These are phyloP conservation scores for Aspergillus hancockii DNA, from an alignment of 495 filamentous ascomycete genomes.

Conservation along the genomic window DNA sequence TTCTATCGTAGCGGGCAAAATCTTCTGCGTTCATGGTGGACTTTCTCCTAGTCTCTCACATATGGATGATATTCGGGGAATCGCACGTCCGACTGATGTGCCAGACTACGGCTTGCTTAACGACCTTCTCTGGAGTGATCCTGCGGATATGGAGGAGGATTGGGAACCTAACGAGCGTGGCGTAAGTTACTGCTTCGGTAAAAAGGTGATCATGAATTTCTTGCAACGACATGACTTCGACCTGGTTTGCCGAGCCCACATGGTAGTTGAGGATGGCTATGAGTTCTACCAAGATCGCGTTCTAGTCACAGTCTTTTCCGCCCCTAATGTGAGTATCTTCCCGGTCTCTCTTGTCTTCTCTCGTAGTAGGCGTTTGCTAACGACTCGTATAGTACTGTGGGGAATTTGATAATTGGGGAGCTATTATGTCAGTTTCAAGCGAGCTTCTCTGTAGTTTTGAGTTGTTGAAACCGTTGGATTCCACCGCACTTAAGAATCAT, in stretches of 20 bases:
- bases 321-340: conserved; percentile 78
- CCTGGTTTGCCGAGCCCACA: conserved; percentile 94
- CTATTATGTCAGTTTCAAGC: conserved; percentile 94
- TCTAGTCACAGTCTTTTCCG: conserved; percentile 95
- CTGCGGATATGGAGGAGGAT: conserved; percentile 94
- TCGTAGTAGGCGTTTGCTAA: conserved; percentile 16
- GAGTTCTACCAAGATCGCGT: conserved; percentile 98
- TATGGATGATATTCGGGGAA: conserved; percentile 98
- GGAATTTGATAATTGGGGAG: conserved; percentile 99
- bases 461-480: conserved; percentile 92
- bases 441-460: conserved; percentile 98
- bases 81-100: conserved; percentile 93
- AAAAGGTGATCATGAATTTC: conserved; percentile 98
- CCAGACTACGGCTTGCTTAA: conserved; percentile 97
- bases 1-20: conserved; percentile 95
- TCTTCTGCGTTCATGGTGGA: conserved; percentile 98
- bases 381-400: conserved; percentile 78
- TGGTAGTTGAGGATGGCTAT: conserved; percentile 99
- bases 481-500: conserved; percentile 94
- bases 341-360: background rate
- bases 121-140: conserved; percentile 96
- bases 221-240: conserved; percentile 95
- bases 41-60: conserved; percentile 89
- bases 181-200: conserved; percentile 98
- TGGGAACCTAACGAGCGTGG: conserved; percentile 98